A percentile compares a stretch with the other conserved stretches of the same genome.
These are phyloP conservation scores for Pleurotus pulmonarius DNA, from an alignment of 768 basidiomycete genomes.

Conservation along the genomic window DNA sequence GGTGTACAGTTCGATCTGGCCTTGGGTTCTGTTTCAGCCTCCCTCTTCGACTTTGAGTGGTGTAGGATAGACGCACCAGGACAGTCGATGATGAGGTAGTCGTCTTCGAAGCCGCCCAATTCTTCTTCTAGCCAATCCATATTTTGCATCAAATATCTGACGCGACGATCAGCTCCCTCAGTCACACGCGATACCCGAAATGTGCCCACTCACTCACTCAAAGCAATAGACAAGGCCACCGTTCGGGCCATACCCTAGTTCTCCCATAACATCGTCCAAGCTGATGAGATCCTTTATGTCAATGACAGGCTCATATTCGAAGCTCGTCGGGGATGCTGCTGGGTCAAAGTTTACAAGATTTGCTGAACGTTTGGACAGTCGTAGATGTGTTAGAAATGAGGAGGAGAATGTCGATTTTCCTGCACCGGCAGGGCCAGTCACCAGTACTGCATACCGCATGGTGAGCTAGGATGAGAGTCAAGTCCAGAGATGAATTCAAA, in stretches of 20 bases:
- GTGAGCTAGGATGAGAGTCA: constrained; percentile 3
- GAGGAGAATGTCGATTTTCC: constrained; percentile 95
- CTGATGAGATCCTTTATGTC: constrained; percentile 94
- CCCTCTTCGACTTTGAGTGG: not conserved
- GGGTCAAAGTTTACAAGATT: constrained; percentile 98
- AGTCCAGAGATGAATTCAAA: constrained; percentile 18
- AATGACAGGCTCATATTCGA: constrained; percentile 88
- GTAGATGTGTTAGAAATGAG: constrained; percentile 86
- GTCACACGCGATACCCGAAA: not conserved
- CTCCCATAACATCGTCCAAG: constrained; percentile 93
- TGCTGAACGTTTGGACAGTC: constrained; percentile 72
- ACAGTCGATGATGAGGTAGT: constrained; percentile 92
- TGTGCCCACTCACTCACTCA: constrained; percentile 78
- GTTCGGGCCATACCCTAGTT: constrained; percentile 94
- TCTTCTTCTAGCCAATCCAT: constrained; percentile 99
- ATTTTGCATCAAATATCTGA: constrained; percentile 91
- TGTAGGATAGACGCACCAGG: constrained; percentile 51
- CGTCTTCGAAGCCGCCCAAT: constrained; percentile 90
- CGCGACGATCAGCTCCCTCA: not conserved
- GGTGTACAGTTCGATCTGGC: constrained; percentile 98
- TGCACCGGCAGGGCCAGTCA: constrained; percentile 96
- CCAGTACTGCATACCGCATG: constrained; percentile 87
- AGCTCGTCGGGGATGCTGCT: constrained; percentile 80
- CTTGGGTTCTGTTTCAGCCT: constrained; percentile 31
- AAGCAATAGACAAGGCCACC: constrained; percentile 98